These are phyloP conservation scores for Suillus variegatus DNA, from an alignment of 768 basidiomycete genomes.

Conservation along the genomic window DNA sequence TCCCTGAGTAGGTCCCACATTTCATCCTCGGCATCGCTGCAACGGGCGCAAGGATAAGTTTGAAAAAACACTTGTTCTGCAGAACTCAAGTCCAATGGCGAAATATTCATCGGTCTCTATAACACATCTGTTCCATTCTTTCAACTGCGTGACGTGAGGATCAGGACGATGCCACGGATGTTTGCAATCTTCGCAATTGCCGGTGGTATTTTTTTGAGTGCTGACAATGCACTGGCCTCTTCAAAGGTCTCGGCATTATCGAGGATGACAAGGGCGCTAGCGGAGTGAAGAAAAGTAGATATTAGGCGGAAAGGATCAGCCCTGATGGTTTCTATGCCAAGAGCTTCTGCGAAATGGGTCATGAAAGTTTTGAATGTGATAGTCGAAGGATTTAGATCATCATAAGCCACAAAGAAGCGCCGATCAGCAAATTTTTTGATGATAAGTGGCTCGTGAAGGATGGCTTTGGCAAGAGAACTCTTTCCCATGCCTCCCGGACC, in stretches of 20 bases:
- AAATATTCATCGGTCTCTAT: neutral
- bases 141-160: neutral
- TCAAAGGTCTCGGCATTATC: constrained; percentile 1
- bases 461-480: neutral
- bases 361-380: constrained; percentile 1
- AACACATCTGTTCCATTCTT: neutral
- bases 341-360: neutral
- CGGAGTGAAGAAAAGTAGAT: neutral
- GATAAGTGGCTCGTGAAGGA: neutral
- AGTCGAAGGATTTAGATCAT: neutral
- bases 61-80: neutral
- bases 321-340: neutral
- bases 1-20: neutral
- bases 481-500: constrained; percentile 2
- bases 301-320: neutral
- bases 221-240: neutral
- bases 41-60: neutral
- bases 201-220: neutral
- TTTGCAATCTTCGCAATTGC: neutral
- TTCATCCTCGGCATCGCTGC: neutral
- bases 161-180: neutral
- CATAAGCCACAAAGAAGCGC: constrained; percentile 1
- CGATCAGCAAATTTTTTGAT: neutral
- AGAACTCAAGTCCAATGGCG: neutral
- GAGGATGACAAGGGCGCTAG: constrained; percentile 1